Conservation (phyloP, 2,329 filamentous ascomycete species). For the Claviceps fusiformis region DNA sequence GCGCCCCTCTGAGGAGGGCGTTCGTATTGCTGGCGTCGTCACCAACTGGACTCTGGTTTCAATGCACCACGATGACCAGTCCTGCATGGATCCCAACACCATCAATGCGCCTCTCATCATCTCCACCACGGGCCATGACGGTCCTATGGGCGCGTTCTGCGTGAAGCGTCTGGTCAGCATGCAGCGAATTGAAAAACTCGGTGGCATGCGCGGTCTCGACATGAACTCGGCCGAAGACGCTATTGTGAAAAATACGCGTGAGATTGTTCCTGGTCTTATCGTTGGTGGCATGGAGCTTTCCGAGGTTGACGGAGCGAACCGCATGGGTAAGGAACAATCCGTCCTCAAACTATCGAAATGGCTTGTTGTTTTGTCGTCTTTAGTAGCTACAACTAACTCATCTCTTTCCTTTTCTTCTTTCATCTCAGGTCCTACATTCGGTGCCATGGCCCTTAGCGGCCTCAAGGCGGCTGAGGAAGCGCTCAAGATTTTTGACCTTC, state of each 20-base stretch:
- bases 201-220: constrained; percentile 85
- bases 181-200: constrained; percentile 68
- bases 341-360: too few species aligned
- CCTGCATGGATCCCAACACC: constrained; percentile 95
- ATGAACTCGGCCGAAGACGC: constrained; percentile 88
- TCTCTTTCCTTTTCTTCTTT: constrained; percentile 1
- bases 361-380: too few species aligned
- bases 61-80: constrained; percentile 79
- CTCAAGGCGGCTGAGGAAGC: constrained; percentile 88
- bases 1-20: constrained; percentile 40
- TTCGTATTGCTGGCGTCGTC: constrained; percentile 77
- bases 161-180: constrained; percentile 87
- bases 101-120: constrained; percentile 86
- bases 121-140: constrained; percentile 84
- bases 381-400: too few species aligned
- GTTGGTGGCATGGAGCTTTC: constrained; percentile 92
- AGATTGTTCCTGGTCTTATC: constrained; percentile 76
- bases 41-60: constrained; percentile 92
- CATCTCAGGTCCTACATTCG: constrained; percentile 54
- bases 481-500: constrained; percentile 60
- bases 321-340: constrained; percentile 51
- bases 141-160: constrained; percentile 78
- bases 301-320: constrained; percentile 80
- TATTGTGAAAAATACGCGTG: constrained; percentile 82
- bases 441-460: constrained; percentile 76